Base-by-base conservation (phyloP, 192 early-diverging fungal species). In the Lobosporangium transversale region DNA sequence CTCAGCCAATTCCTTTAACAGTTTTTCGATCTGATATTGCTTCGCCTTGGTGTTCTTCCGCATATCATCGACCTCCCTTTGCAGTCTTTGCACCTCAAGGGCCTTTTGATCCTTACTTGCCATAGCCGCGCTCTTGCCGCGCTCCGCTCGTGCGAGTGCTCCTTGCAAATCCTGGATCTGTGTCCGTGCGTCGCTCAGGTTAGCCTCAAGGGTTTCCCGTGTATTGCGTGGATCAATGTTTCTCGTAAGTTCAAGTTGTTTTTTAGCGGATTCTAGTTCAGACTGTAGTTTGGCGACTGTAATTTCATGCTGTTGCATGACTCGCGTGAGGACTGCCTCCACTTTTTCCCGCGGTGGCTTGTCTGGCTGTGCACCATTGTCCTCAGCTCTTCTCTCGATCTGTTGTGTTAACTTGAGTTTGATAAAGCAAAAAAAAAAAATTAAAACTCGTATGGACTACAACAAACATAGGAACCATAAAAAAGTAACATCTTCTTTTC, bases 1-100 rank as follows among this genome's bases (percentile, higher is more conserved):
- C 2, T 31, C 29, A 17, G 48, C 69, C 43, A 70, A 56, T 15
- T 62, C 59, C 52, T 53, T 70, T 30, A 9, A 53, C 36, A 69
- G n/a, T 3, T 53, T 42, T 4, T 32, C 32, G 3, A 27, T 23
- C 24, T 60, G 20, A 8, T 20, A 21, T 14, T 60, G 36, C 33
- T 56, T 26, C 2, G 4, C 32, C 32, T 40, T 70, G 43, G 1
- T 7, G 10, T 32, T 43, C 29, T 42, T 30, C 17, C 52, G 35
- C 2, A 43, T 33, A 10, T 15, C 24, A 10, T 50, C 35, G 18
- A 47, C 27, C 1, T 49, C 21, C 11, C 12, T 57, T 37, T 50
- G 20, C 17, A 57, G 32, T 0, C 20, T 18, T 2, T 29, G 27
- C 18, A 52, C n/a, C 32, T 43, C 51, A 0, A 14, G 11, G 20